Conservation (phyloP, 495 filamentous ascomycete species). For the Aspergillus nidulans region DNA sequence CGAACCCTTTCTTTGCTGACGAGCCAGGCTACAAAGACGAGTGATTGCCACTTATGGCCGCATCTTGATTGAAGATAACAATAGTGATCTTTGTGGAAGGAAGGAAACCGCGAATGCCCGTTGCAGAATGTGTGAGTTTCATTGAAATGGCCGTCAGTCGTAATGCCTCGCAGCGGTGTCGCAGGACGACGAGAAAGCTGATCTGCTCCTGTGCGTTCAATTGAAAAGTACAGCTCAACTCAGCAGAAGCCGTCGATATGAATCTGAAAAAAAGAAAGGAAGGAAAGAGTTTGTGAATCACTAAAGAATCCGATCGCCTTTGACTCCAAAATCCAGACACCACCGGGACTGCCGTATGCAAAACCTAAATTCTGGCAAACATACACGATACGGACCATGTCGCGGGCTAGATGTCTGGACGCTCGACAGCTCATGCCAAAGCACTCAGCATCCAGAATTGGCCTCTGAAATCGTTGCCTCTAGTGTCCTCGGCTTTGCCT, state of each 20-base stretch:
- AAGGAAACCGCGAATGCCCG: neutral
- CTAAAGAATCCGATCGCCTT: too few relatives aligned
- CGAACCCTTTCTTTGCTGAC: slow-evolving; percentile 22
- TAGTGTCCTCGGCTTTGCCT: neutral
- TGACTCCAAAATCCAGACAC: neutral
- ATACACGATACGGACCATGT: neutral
- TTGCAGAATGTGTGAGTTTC: too few relatives aligned
- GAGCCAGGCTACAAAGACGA: slow-evolving; percentile 6
- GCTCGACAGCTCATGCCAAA: too few relatives aligned
- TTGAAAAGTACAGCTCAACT: too few relatives aligned
- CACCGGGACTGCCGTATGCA: neutral
- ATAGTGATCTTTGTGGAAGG: neutral
- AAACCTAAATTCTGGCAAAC: neutral
- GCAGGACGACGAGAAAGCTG: too few relatives aligned
- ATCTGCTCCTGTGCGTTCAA: too few relatives aligned
- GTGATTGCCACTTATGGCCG: slow-evolving; percentile 21
- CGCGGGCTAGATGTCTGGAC: too few relatives aligned
- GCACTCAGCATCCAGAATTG: too few relatives aligned
- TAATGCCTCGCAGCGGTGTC: too few relatives aligned
- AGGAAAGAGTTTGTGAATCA: neutral
- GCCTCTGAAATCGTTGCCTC: neutral
- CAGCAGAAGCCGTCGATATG: too few relatives aligned
- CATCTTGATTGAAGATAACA: slow-evolving; percentile 20
- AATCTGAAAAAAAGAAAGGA: neutral
- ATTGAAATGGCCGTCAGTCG: too few relatives aligned